Evolutionary conservation across 768 basidiomycete species (phyloP).

Genomic region (Calocybe cyanea): DNA sequence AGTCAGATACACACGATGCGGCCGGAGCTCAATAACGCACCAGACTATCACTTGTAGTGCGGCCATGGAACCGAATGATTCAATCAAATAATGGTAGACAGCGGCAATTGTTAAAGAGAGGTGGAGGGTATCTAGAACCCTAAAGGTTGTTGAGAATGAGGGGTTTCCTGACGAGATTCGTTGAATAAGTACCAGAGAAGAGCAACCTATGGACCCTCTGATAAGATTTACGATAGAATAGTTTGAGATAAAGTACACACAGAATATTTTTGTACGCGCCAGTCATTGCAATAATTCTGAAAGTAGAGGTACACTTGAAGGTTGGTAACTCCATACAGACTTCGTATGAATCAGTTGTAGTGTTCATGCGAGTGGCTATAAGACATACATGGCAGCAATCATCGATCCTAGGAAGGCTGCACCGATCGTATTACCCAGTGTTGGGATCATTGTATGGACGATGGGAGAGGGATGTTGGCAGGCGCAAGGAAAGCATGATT

Average conservation of each 20-base stretch:
- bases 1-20: too few relatives aligned
- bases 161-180: too few relatives aligned
- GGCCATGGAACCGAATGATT: constrained; percentile 19
- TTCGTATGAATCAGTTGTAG: background rate
- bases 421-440: constrained; percentile 25
- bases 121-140: constrained; percentile 23
- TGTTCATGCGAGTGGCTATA: background rate
- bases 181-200: constrained; percentile 15
- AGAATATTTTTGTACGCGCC: constrained; percentile 17
- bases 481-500: background rate
- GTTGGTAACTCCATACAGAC: constrained; percentile 18
- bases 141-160: too few relatives aligned
- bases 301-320: constrained; percentile 23
- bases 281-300: constrained; percentile 20
- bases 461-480: background rate
- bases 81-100: constrained; percentile 25
- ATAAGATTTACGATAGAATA: background rate
- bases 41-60: constrained; percentile 14
- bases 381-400: constrained; percentile 24
- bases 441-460: constrained; percentile 2
- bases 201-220: constrained; percentile 13
- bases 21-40: constrained; percentile 4
- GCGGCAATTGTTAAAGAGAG: constrained; percentile 22
- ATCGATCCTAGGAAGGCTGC: constrained; percentile 25
- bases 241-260: constrained; percentile 7